Percentiles rank a stretch among this genome's conserved stretches.
Evolutionary conservation across 2,329 filamentous ascomycete species (phyloP).

Genomic region (Botrytis medusae): DNA sequence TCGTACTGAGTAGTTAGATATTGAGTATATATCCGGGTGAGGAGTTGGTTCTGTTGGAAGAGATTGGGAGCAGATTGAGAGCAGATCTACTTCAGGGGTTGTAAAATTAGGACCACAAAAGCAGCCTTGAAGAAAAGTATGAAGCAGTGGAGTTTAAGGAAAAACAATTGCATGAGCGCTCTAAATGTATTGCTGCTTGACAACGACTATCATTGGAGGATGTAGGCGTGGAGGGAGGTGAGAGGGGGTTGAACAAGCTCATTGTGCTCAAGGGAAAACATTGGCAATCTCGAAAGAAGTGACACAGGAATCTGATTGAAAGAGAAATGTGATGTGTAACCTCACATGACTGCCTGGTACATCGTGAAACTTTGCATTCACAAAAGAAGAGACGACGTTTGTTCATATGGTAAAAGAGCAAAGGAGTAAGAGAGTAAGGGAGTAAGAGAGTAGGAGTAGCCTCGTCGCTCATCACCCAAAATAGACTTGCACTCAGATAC

Average conservation of each 20-base stretch:
- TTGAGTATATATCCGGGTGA: background rate
- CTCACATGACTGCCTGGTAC: background rate
- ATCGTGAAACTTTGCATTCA: background rate
- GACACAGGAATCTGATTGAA: background rate
- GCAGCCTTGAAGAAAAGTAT: background rate
- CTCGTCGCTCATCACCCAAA: background rate
- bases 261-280: background rate
- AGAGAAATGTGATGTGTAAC: background rate
- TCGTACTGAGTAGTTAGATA: background rate
- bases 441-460: background rate
- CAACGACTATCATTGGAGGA: background rate
- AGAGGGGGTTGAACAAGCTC: conserved; percentile 2
- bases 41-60: background rate
- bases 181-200: background rate
- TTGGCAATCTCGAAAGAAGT: background rate
- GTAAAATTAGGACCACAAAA: background rate
- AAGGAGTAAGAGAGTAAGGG: background rate
- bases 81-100: background rate
- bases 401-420: background rate
- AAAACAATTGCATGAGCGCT: background rate
- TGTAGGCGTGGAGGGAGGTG: background rate
- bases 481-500: background rate
- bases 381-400: background rate
- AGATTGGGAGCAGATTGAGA: conserved; percentile 8
- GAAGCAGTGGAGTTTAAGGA: background rate